Percentiles rank a stretch among this genome's conserved stretches.
Evolutionary conservation across 2,329 filamentous ascomycete species (phyloP).

Genomic region (Westerdykella ornata): DNA sequence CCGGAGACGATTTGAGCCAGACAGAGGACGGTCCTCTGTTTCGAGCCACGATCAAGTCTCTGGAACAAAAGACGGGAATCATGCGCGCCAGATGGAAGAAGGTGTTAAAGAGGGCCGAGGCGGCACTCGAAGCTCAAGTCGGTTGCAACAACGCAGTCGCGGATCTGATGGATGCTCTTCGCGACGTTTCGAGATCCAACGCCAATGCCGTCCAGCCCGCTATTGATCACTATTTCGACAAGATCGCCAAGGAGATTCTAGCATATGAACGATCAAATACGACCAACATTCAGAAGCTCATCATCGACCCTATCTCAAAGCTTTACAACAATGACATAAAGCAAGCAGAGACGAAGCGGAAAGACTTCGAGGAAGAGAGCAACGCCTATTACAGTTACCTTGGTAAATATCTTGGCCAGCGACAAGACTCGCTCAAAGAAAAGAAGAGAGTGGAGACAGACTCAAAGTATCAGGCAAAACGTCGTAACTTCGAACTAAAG

Average conservation of each 20-base stretch:
- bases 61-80: constrained; percentile 93
- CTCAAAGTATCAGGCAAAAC: constrained; percentile 90
- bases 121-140: constrained; percentile 69
- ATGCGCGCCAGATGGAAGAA: constrained; percentile 95
- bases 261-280: constrained; percentile 81
- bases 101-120: constrained; percentile 87
- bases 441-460: constrained; percentile 96
- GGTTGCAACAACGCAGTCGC: constrained; percentile 80
- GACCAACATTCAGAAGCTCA: constrained; percentile 76
- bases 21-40: constrained; percentile 93
- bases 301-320: constrained; percentile 89
- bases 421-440: constrained; percentile 91
- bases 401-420: constrained; percentile 88
- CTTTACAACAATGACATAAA: constrained; percentile 96
- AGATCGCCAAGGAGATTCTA: constrained; percentile 86
- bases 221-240: constrained; percentile 96
- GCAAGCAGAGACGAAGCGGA: constrained; percentile 91
- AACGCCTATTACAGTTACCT: constrained; percentile 98
- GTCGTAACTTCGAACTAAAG: constrained; percentile 91
- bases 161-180: constrained; percentile 76
- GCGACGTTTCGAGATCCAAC: constrained; percentile 83
- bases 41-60: constrained; percentile 88
- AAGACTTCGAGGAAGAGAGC: constrained; percentile 97
- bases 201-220: constrained; percentile 95
- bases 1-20: constrained; percentile 70